Percentiles rank a stretch among this genome's conserved stretches.
phyloP scores from a whole-genome alignment of 257 asterid species.

The Leonotis leonurus region DNA sequence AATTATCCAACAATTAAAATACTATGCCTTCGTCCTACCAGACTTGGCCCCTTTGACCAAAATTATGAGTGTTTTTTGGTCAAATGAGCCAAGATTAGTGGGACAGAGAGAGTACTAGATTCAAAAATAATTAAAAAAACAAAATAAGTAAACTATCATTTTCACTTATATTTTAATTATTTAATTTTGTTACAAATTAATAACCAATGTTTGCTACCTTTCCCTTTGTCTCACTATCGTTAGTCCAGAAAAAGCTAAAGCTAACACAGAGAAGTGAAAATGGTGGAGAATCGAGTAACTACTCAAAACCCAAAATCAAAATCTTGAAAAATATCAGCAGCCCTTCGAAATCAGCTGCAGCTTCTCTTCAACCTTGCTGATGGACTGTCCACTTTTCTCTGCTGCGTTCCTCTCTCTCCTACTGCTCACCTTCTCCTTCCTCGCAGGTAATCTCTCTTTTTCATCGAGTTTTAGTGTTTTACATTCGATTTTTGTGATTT shows the following conservation, averaged over 20 bases:
- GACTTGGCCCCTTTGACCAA: too few species aligned
- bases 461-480: not conserved
- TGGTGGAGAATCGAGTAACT: not conserved
- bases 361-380: not conserved
- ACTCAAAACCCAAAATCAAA: not conserved
- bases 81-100: too few species aligned
- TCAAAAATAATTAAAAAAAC: too few species aligned
- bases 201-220: not conserved
- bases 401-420: slow-evolving; percentile 29
- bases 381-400: slow-evolving; percentile 36
- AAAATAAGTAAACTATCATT: not conserved
- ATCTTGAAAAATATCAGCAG: not conserved
- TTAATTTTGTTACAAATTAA: not conserved
- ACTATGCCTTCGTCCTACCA: too few species aligned
- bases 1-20: too few species aligned
- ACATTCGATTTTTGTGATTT: not conserved
- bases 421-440: slow-evolving; percentile 28
- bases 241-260: slow-evolving; percentile 14
- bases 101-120: too few species aligned
- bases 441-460: slow-evolving; percentile 32
- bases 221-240: not conserved
- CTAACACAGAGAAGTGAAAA: not conserved
- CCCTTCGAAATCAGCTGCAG: not conserved
- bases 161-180: not conserved
- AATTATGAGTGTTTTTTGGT: too few species aligned